Evolutionary conservation across 2,329 filamentous ascomycete genomes (phyloP).

Genomic region (Thielaviopsis musarum): DNA sequence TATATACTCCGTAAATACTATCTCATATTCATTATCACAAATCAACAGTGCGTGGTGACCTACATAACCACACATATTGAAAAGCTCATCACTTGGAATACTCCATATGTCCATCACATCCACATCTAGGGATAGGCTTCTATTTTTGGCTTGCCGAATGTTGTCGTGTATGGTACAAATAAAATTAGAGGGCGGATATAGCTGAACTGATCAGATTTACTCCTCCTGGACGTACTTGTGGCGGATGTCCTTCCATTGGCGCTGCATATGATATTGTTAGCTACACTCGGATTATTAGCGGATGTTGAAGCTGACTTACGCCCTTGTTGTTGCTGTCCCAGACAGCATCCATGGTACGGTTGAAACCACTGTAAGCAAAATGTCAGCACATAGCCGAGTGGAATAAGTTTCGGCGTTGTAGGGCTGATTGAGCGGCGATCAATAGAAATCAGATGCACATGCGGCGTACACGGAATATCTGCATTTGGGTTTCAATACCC

Average conservation of each 20-base stretch:
- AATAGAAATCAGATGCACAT: not conserved
- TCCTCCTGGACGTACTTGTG: conserved; percentile 64
- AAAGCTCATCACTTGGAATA: not conserved
- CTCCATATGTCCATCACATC: not conserved
- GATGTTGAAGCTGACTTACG: conserved; percentile 39
- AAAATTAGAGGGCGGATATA: not conserved
- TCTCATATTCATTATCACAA: too few species aligned
- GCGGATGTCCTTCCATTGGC: conserved; percentile 99
- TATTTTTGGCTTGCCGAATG: not conserved
- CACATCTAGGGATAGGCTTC: not conserved
- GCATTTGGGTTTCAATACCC: not conserved
- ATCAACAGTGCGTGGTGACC: too few species aligned
- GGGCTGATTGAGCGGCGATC: too few species aligned
- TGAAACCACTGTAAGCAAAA: conserved; percentile 49
- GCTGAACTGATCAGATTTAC: conserved; percentile 17
- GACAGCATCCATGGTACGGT: conserved; percentile 63
- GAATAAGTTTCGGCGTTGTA: too few species aligned
- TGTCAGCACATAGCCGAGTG: not conserved
- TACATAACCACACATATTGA: too few species aligned
- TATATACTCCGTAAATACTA: too few species aligned
- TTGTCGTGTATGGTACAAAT: not conserved
- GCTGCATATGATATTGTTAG: conserved; percentile 32
- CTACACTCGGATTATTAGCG: not conserved
- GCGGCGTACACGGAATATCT: not conserved
- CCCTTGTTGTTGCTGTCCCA: conserved; percentile 89